These are phyloP conservation scores for Candida smagusa DNA, from an alignment of 1,139 yeast genomes.

Conservation along the genomic window DNA sequence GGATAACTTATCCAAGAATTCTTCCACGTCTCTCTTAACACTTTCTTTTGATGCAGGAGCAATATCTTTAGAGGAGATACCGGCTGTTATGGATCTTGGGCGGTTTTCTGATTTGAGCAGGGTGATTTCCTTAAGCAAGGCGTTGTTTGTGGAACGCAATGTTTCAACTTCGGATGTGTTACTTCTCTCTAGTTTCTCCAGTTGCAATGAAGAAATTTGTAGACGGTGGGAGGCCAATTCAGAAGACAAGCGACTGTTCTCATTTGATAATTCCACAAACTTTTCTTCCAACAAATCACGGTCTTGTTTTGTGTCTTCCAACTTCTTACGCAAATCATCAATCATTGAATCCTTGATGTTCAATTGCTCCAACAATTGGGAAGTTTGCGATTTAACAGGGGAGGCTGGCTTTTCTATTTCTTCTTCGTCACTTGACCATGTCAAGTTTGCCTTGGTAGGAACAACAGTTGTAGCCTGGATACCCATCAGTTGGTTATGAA, in stretches of 20 bases:
- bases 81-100: background rate
- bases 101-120: slow-evolving; percentile 4
- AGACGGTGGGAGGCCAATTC: background rate
- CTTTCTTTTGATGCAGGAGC: slow-evolving; percentile 4
- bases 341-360: slow-evolving; percentile 8
- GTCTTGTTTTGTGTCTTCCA: slow-evolving; percentile 9
- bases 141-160: slow-evolving; percentile 8
- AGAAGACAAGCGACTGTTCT: too few relatives aligned
- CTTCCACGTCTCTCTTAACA: slow-evolving; percentile 19
- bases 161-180: slow-evolving; percentile 13
- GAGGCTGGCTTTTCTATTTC: slow-evolving; percentile 26
- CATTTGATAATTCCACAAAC: background rate
- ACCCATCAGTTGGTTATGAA: slow-evolving; percentile 35
- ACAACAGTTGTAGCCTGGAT: slow-evolving; percentile 63
- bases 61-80: slow-evolving; percentile 1
- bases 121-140: slow-evolving; percentile 3
- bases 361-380: slow-evolving; percentile 5
- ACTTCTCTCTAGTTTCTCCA: background rate
- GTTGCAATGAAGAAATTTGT: background rate
- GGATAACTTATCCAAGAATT: slow-evolving; percentile 29
- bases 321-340: slow-evolving; percentile 13
- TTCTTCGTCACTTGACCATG: slow-evolving; percentile 84
- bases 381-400: slow-evolving; percentile 5
- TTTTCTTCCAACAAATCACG: slow-evolving; percentile 1
- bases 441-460: slow-evolving; percentile 72